Base-by-base conservation (phyloP, 176 grass and related monocot genomes). In the Aechmea fasciata region DNA sequence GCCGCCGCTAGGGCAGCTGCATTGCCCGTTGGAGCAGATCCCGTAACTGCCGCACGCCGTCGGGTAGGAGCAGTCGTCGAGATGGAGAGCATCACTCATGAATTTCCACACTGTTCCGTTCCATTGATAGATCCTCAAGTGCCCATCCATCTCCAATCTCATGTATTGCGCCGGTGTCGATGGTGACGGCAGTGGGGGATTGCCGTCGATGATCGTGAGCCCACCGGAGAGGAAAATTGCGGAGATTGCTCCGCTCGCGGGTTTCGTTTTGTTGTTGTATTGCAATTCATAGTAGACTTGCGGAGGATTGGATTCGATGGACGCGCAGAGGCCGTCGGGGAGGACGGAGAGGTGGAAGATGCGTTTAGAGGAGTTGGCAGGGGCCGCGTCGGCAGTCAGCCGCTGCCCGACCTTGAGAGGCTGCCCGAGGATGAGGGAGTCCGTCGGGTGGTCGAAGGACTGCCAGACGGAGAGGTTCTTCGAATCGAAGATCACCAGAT, bases 1-100 rank as follows among this genome's bases (percentile, higher is more conserved):
- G 14, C 11, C 67, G 22, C 28, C 49, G 28, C 65, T 52, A 2
- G 85, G 77, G 70, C 85, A 87, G 33, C 19, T 61, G 55, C 85
- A 84, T 41, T 84, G 81, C 14, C 77, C 77, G 11, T 79, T 75
- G 29, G 81, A 74, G 69, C 77, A 91, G 75, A 91, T 77, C 18
- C 83, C 80, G 1, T 87, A 87, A 54, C 79, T 65, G 9, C 88
- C 81, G 1, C 88, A 87, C 0, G 75, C 84, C 1, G 61, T 78
- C 13, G 83, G 87, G 25, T 86, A 86, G 41, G 77, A 66, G 68
- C 83, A 90, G 11, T 80, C 66, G 73, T 90, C 79, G 25, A 49
- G 1, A 24, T 84, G 24, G 51, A 84, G 75, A 50, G 84, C 74
- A 52, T 91, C 64, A 29, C 1, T 68, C 11, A 81, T 41, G 6